Conservation (phyloP, 192 early-diverging fungal genomes). For the Linnemannia zychae region DNA sequence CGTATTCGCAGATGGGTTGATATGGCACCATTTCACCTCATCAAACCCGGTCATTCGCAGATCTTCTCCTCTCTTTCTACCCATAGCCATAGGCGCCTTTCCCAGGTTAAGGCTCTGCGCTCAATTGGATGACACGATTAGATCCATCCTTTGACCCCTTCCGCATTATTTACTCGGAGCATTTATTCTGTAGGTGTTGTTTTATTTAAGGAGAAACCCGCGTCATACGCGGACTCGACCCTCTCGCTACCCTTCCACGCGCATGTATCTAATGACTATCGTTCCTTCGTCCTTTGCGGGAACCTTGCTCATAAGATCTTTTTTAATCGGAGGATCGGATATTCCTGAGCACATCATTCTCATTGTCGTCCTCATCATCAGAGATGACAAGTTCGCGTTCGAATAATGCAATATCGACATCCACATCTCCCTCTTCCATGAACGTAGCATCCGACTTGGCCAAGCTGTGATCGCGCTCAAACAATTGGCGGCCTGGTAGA, state of each 20-base stretch:
- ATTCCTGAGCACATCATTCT: constrained; percentile 65
- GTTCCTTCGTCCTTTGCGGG: neutral
- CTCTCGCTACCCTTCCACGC: neutral
- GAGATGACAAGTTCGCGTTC: constrained; percentile 72
- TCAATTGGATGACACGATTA: too few species aligned
- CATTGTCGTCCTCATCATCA: constrained; percentile 73
- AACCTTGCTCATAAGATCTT: neutral
- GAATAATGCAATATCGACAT: constrained; percentile 84
- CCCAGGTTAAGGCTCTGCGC: neutral
- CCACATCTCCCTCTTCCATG: constrained; percentile 89
- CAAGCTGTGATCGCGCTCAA: constrained; percentile 90
- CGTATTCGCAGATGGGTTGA: neutral
- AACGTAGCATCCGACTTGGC: constrained; percentile 85
- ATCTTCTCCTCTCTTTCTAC: neutral
- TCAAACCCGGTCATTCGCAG: neutral
- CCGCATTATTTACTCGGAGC: too few species aligned
- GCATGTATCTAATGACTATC: neutral
- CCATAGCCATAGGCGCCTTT: neutral
- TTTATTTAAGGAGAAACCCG: neutral
- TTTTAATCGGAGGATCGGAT: constrained; percentile 37
- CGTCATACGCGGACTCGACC: neutral
- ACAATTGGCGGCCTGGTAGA: constrained; percentile 84
- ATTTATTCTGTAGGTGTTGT: constrained; percentile 13
- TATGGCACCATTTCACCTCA: neutral
- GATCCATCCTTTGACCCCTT: too few species aligned